Evolutionary conservation across 306 rosid species (phyloP).

Genomic region (Senna tora): DNA sequence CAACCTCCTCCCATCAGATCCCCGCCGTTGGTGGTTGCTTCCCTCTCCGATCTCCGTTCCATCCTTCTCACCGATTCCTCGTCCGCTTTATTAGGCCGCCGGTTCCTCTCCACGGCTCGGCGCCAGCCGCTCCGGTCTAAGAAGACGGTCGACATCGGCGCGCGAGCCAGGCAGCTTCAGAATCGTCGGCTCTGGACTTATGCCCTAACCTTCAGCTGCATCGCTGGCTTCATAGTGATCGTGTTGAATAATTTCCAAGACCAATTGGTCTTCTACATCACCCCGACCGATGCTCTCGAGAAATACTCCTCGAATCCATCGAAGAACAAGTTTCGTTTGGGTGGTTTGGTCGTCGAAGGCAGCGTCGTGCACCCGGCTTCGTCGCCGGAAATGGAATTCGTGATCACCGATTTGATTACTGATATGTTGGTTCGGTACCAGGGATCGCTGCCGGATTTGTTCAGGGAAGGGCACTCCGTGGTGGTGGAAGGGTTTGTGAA

Average conservation of each 20-base stretch:
- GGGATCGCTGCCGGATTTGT: constrained; percentile 86
- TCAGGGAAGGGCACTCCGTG: constrained; percentile 90
- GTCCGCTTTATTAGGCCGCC: constrained; percentile 34
- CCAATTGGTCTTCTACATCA: constrained; percentile 79
- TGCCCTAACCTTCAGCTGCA: constrained; percentile 62
- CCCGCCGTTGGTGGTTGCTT: constrained; percentile 24
- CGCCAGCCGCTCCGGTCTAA: constrained; percentile 57
- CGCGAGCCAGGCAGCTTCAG: constrained; percentile 90
- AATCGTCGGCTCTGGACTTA: constrained; percentile 88
- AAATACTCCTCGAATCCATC: constrained; percentile 61
- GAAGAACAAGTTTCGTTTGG: constrained; percentile 80
- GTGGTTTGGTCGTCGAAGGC: constrained; percentile 92
- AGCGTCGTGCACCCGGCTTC: constrained; percentile 77
- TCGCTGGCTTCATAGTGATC: constrained; percentile 85
- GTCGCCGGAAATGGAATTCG: constrained; percentile 80
- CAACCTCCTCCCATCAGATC: constrained; percentile 28
- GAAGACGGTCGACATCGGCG: constrained; percentile 67
- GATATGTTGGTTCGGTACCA: constrained; percentile 78
- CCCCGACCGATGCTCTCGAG: constrained; percentile 78
- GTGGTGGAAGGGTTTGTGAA: constrained; percentile 88
- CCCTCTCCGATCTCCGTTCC: constrained; percentile 30
- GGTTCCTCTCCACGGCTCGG: constrained; percentile 72
- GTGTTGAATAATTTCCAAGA: constrained; percentile 80
- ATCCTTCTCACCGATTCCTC: neutral
- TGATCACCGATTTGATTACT: constrained; percentile 80